Conservation (phyloP, 2,329 filamentous ascomycete species). For the Leptosphaerulina australis region DNA sequence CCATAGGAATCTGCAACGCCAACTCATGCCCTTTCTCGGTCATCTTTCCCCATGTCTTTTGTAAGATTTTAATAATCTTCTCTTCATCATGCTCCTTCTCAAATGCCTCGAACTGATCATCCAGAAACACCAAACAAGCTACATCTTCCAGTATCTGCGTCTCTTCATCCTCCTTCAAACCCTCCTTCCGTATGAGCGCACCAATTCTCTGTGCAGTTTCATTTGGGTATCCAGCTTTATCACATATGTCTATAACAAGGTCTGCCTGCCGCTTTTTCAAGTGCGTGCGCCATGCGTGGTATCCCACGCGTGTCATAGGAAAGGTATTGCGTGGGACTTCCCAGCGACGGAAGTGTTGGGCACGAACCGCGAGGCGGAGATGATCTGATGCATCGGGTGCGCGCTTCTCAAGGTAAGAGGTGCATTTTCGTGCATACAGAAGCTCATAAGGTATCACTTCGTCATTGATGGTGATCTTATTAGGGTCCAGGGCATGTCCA, state of each 20-base stretch:
- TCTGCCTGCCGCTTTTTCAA: slow-evolving; percentile 75
- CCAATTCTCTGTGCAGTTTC: slow-evolving; percentile 68
- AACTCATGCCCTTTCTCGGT: slow-evolving; percentile 41
- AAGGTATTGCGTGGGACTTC: slow-evolving; percentile 76
- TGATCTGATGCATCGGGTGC: slow-evolving; percentile 67
- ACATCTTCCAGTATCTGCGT: slow-evolving; percentile 82
- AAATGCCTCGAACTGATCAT: slow-evolving; percentile 84
- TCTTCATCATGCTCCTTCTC: slow-evolving; percentile 75
- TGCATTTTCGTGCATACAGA: slow-evolving; percentile 82
- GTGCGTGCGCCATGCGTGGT: slow-evolving; percentile 78
- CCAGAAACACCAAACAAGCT: slow-evolving; percentile 84
- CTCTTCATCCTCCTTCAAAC: slow-evolving; percentile 67
- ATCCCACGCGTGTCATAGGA: slow-evolving; percentile 75
- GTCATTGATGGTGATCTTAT: slow-evolving; percentile 54
- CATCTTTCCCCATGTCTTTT: slow-evolving; percentile 53
- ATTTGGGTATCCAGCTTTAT: slow-evolving; percentile 56
- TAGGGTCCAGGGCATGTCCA: slow-evolving; percentile 73
- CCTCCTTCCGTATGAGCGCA: slow-evolving; percentile 79
- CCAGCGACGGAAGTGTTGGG: slow-evolving; percentile 86
- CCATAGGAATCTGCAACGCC: slow-evolving; percentile 45
- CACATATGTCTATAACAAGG: slow-evolving; percentile 61
- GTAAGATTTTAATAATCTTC: slow-evolving; percentile 67
- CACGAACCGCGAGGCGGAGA: slow-evolving; percentile 77
- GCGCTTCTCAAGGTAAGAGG: slow-evolving; percentile 69
- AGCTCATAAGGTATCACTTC: slow-evolving; percentile 73